A percentile compares a stretch with the other conserved stretches of the same genome.
phyloP scores from a whole-genome alignment of 768 basidiomycete genomes.

The Rhodocollybia butyracea region DNA sequence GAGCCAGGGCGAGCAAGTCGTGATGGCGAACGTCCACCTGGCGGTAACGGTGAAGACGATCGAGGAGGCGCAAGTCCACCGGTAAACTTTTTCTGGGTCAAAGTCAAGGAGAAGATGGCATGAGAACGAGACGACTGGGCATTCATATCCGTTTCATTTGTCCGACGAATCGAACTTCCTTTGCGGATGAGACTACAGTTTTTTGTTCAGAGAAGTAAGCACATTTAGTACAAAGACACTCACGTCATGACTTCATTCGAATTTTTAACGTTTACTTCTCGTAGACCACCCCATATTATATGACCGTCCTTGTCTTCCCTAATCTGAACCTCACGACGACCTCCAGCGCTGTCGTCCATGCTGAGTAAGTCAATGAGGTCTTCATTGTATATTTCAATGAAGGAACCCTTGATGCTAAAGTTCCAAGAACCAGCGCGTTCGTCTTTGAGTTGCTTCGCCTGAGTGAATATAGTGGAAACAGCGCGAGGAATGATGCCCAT shows the following conservation, averaged over 20 bases:
- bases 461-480: conserved; percentile 82
- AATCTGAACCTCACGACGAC: conserved; percentile 86
- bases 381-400: conserved; percentile 98
- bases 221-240: conserved; percentile 28
- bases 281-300: conserved; percentile 95
- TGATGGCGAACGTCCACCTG: conserved; percentile 70
- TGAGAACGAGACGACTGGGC: conserved; percentile 97
- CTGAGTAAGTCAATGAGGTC: conserved; percentile 94
- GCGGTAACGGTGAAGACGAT: conserved; percentile 75
- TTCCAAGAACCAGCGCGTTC: conserved; percentile 75
- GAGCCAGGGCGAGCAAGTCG: conserved; percentile 84
- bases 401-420: conserved; percentile 81
- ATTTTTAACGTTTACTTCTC: conserved; percentile 86
- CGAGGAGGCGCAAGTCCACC: conserved; percentile 70
- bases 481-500: conserved; percentile 97
- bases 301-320: conserved; percentile 95
- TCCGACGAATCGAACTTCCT: conserved; percentile 87
- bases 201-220: conserved; percentile 16
- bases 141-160: conserved; percentile 99
- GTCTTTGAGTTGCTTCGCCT: conserved; percentile 72
- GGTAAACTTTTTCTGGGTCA: conserved; percentile 85
- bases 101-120: conserved; percentile 96
- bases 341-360: conserved; percentile 62
- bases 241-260: conserved; percentile 90
- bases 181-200: conserved; percentile 74